Evolutionary conservation across 768 basidiomycete species (phyloP), one percentile per base, ranked within the genome.

Genomic region (Pisolithus tinctorius): DNA sequence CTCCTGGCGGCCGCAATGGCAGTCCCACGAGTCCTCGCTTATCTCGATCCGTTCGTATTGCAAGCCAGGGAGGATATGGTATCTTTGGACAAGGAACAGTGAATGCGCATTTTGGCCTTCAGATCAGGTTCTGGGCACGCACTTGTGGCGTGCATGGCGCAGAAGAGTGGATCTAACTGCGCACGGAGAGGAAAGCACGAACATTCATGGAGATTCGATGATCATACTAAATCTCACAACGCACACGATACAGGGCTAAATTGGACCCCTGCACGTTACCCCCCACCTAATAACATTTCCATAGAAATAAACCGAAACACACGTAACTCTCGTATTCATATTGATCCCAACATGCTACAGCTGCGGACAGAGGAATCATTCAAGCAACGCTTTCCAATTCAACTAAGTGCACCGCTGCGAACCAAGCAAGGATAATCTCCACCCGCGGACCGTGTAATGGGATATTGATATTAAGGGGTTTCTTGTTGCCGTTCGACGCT

Each of bases 391-490:
- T 55, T 39, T 90, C 88, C 58, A 92, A 63, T 60, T 88, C 87
- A 4, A 80, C 82, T 34, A 93, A 66, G 71, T 88, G 84, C 50
- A 90, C 85, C 16, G 87, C 88, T 25, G 76, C 89, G 49, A 93
- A 70, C 88, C 88, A 93, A 40, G 90, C 90, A 50, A 93, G 74
- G 50, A 91, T 75, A 50, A 93, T 75, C 68, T 93, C 90, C 43
- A 93, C 90, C 6, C 88, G 77, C 34, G 91, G 89, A 0, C 90
- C 90, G 66, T 91, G 88, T 55, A 93, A 69, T 9, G 88, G 87
- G 51, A 93, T 88, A 61, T 82, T 88, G 64, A 91, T 86, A 47
- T 82, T 77, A 55, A 80, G 58, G 36, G 79, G 71, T 65, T 81
- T 85, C 70, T 75, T 78, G 51, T 61, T 68, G 47, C 57, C 63